Base-by-base conservation (phyloP, 306 rosid species). In the Prunus salicina region DNA sequence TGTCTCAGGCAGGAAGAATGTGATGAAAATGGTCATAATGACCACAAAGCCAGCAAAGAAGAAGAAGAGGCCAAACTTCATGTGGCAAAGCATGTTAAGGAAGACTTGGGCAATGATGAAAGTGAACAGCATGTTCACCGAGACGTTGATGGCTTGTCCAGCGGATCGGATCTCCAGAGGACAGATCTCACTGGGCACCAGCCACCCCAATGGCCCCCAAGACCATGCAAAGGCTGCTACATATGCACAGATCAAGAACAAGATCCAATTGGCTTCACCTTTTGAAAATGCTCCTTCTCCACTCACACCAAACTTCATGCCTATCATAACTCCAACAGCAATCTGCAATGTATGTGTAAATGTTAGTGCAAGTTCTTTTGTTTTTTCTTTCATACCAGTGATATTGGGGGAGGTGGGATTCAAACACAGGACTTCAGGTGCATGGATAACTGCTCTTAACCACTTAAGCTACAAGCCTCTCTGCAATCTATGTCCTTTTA, bases 171-270 rank as follows among this genome's bases (percentile, higher is more conserved):
- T 76, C 74, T 91, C 97, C 0, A 91, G 84, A 6, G 94, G 81
- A 38, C 85, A 88, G 25, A 91, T 87, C 67, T 89, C 93, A 65
- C 97, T 90, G 0, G 96, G 97, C 3, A 85, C 96, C 55, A 92
- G 72, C 96, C 97, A 90, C 0, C 89, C 96, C 1, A 92, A 81
- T 41, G 96, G 93, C 8, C 92, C 96, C 97, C 96, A 92, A 2
- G 96, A 90, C 93, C 92, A 90, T 1, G 91, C 97, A 19, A 38
- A 92, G 19, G 89, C 93, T 0, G 90, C 71, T 16, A 88, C 91
- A 18, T 86, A 87, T 1, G 78, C 27, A 22, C 93, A 90, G 3
- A 90, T 92, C 16, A 89, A 68, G 30, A 75, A 57, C n/a, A 90
- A 63, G 12, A 63, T 63, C 45, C 13, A 63, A 63, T 63, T 28